Evolutionary conservation across 441 rosid species (phyloP).

Genomic region (Gossypium gossypioides): DNA sequence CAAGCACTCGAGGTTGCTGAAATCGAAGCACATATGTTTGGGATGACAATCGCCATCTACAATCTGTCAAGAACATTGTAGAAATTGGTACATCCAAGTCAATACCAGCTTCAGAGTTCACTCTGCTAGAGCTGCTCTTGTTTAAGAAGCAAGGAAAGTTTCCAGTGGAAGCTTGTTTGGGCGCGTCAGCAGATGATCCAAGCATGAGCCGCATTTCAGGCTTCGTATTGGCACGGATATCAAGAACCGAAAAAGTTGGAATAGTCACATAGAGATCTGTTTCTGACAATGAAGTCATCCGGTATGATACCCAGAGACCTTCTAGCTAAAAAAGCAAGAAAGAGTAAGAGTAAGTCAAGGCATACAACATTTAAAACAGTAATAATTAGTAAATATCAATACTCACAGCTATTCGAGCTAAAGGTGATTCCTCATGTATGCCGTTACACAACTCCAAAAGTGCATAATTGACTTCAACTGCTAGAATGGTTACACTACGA

Average conservation of each 20-base stretch:
- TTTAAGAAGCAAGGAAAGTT: conserved; percentile 41
- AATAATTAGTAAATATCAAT: conserved; percentile 6
- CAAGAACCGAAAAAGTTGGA: conserved; percentile 82
- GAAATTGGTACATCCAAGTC: conserved; percentile 56
- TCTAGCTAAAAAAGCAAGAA: conserved; percentile 61
- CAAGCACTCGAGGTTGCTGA: conserved; percentile 95
- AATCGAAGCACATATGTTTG: conserved; percentile 77
- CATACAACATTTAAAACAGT: not conserved
- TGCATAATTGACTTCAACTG: conserved; percentile 80
- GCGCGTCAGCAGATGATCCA: conserved; percentile 82
- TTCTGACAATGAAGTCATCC: conserved; percentile 84
- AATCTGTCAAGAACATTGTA: conserved; percentile 94
- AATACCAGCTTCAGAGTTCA: conserved; percentile 35
- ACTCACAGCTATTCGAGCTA: conserved; percentile 85
- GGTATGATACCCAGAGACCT: conserved; percentile 90
- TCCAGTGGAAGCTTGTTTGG: conserved; percentile 61
- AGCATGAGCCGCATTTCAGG: conserved; percentile 99
- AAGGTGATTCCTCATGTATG: conserved; percentile 66
- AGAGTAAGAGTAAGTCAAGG: conserved; percentile 9
- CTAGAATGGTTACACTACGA: conserved; percentile 70
- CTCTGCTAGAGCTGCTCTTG: conserved; percentile 45
- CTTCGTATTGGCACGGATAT: conserved; percentile 77
- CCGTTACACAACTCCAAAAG: conserved; percentile 87
- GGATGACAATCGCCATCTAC: conserved; percentile 80
- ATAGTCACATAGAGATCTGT: conserved; percentile 84